phyloP scores from a whole-genome alignment of 768 basidiomycete genomes.

The Termitomyces sp. region DNA sequence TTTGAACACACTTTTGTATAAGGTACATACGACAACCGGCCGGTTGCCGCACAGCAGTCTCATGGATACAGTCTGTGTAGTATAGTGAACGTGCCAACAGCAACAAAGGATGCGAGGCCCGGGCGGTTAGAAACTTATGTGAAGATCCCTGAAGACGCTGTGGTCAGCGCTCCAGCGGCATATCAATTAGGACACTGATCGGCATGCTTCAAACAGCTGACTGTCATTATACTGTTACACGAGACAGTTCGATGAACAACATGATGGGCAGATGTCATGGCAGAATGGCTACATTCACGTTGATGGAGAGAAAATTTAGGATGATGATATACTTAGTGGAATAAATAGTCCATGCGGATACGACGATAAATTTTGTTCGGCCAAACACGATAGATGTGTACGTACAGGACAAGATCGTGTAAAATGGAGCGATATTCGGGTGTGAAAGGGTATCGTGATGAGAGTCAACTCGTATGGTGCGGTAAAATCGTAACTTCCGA shows the following conservation, averaged over 20 bases:
- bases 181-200: neutral
- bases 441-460: constrained; percentile 13
- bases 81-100: neutral
- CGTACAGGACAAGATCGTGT: neutral
- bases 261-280: neutral
- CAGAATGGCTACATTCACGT: neutral
- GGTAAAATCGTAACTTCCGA: constrained; percentile 10
- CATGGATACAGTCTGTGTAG: neutral
- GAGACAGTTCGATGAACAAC: neutral
- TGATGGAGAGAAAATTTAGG: neutral
- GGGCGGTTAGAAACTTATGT: neutral
- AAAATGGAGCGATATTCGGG: neutral
- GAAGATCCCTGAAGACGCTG: neutral
- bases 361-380: neutral
- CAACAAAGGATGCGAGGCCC: neutral
- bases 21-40: neutral
- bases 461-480: constrained; percentile 6
- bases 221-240: neutral
- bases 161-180: neutral
- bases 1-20: too few species aligned
- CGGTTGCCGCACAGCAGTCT: neutral
- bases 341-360: neutral
- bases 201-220: neutral
- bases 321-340: neutral
- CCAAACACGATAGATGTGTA: constrained; percentile 3